These are phyloP conservation scores for Eimeria falciformis DNA, from an alignment of 169 alveolate genomes.

Conservation along the genomic window DNA sequence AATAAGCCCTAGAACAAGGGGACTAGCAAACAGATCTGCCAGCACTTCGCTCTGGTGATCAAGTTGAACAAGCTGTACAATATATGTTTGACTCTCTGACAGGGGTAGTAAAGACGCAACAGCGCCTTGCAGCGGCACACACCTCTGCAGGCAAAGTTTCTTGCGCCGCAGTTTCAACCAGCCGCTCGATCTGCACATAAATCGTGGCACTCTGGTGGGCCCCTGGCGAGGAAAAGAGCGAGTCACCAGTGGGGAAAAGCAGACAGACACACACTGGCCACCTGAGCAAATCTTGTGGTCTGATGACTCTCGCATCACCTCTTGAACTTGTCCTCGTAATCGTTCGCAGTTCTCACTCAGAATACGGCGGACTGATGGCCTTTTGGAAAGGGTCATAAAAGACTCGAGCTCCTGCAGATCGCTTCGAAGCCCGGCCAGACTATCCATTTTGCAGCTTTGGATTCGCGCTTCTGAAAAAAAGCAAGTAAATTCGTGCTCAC, in stretches of 20 bases:
- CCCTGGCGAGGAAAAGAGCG: too few relatives aligned
- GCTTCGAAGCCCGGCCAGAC: conserved; percentile 1
- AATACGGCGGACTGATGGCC: conserved; percentile 15
- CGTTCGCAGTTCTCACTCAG: conserved; percentile 32
- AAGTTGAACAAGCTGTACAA: too few relatives aligned
- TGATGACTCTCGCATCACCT: not conserved
- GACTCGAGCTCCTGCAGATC: conserved; percentile 63
- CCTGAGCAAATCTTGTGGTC: too few relatives aligned
- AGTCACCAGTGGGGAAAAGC: too few relatives aligned
- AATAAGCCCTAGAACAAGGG: too few relatives aligned
- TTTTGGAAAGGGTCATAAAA: not conserved
- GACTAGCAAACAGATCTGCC: too few relatives aligned
- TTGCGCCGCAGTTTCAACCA: conserved; percentile 33
- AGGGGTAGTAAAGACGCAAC: not conserved
- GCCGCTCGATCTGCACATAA: conserved; percentile 29
- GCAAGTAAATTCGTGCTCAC: too few relatives aligned
- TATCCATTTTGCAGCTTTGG: conserved; percentile 19
- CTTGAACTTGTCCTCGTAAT: conserved; percentile 43
- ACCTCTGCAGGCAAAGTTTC: conserved; percentile 21
- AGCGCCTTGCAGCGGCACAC: too few relatives aligned
- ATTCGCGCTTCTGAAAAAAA: too few relatives aligned
- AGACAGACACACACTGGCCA: too few relatives aligned
- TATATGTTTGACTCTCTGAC: not conserved
- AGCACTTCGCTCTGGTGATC: too few relatives aligned
- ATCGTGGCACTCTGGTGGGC: too few relatives aligned